These are phyloP conservation scores for Beauveria scarabaeidicola DNA, from an alignment of 2,329 filamentous ascomycete species.

Conservation along the genomic window DNA sequence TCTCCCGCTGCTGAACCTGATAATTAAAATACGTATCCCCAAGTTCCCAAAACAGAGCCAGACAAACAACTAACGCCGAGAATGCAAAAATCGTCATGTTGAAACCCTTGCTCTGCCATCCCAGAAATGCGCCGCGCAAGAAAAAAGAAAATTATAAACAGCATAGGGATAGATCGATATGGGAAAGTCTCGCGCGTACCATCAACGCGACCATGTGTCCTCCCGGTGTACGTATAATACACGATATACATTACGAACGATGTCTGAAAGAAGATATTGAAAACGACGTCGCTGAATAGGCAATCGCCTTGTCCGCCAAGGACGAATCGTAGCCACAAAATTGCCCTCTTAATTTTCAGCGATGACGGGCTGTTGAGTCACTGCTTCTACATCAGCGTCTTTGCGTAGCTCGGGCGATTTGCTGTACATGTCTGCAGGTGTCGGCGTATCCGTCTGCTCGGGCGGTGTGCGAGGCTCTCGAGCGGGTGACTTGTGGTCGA, in stretches of 20 bases:
- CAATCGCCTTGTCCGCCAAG: not conserved
- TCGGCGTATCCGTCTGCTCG: not conserved
- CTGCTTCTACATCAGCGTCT: not conserved
- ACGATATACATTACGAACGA: conserved; percentile 16
- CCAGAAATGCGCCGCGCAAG: conserved; percentile 2
- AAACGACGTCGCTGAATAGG: not conserved
- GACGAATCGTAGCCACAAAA: not conserved
- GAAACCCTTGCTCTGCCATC: not conserved
- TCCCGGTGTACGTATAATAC: conserved; percentile 9
- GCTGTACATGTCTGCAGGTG: not conserved
- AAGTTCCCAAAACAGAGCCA: not conserved
- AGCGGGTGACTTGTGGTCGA: conserved; percentile 8
- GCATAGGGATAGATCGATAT: not conserved
- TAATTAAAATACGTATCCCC: not conserved
- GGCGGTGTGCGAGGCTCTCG: conserved; percentile 7
- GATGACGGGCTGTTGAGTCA: not conserved
- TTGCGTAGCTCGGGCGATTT: conserved; percentile 1
- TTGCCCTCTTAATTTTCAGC: not conserved
- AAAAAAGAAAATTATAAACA: not conserved
- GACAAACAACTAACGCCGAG: not conserved
- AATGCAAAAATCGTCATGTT: conserved; percentile 2
- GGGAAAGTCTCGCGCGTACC: not conserved
- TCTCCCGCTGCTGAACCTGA: not conserved
- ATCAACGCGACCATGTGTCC: not conserved
- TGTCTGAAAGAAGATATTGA: not conserved